Evolutionary conservation across 2,329 filamentous ascomycete genomes (phyloP).

Genomic region (Colletotrichum viniferum): DNA sequence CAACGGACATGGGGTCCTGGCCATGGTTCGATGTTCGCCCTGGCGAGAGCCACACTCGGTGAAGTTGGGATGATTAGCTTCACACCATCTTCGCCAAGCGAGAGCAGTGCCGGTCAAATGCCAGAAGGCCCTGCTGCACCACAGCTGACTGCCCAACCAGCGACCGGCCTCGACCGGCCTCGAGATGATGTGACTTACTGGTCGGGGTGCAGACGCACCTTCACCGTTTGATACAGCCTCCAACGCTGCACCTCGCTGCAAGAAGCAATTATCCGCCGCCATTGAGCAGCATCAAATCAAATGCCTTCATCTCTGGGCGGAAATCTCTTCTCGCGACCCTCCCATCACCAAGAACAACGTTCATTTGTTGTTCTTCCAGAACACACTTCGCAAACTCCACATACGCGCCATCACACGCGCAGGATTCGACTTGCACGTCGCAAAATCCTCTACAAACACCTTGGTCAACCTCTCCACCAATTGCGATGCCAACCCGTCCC

Average conservation of each 20-base stretch:
- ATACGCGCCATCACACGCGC: not conserved
- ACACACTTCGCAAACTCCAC: not conserved
- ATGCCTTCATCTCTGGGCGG: not conserved
- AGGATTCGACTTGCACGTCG: not conserved
- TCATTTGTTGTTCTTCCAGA: not conserved
- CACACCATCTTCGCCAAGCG: conserved; percentile 11
- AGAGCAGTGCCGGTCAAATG: conserved; percentile 14
- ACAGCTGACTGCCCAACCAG: not conserved
- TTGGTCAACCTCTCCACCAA: not conserved
- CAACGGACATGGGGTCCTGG: not conserved
- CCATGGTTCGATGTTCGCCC: conserved; percentile 1
- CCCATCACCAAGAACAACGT: not conserved
- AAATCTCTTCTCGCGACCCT: not conserved
- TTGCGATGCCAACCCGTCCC: conserved; percentile 15
- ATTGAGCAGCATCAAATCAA: not conserved
- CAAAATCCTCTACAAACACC: not conserved
- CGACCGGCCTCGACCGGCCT: not conserved
- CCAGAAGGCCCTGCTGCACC: not conserved
- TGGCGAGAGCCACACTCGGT: conserved; percentile 10
- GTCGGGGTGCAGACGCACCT: not conserved
- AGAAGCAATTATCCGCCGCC: not conserved
- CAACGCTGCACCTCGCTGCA: conserved; percentile 7
- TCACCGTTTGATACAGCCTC: not conserved
- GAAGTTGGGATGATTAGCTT: conserved; percentile 6
- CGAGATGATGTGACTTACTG: not conserved